Base-by-base conservation (phyloP, 441 rosid genomes). In the Iberis amara region DNA sequence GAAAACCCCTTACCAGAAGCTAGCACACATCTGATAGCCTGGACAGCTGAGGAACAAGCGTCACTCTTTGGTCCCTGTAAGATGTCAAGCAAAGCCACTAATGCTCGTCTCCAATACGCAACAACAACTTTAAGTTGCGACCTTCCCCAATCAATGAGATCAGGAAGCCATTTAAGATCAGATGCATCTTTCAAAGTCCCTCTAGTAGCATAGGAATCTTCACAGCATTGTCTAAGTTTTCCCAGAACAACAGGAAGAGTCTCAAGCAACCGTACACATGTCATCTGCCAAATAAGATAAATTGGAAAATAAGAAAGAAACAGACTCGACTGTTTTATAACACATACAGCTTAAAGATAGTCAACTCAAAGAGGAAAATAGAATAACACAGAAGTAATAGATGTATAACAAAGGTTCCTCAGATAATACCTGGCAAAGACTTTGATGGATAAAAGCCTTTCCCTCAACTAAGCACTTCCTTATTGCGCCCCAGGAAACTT, bases 261-360 rank as follows among this genome's bases (percentile, higher is more conserved):
- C 84, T 94, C 97, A 54, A 94, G 91, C 58, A 85, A 53, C 27
- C 99, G 94, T 14, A 94, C 86, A 72, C 94, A 94, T 67, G 95
- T 85, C 95, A 89, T 89, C 99, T 94, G 83, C 53, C 72, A 53
- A 61, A 57, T 39, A 55, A 61, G 53, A 55, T 57, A 23, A 32
- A 30, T 5, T 30, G 42, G 15, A 61, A 50, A 13, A n/a, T 44
- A 31, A 55, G 53, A 28, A 42, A 42, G 57, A 55, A 24, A 8
- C 14, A 28, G 48, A 37, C 52, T 18, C 43, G 27, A 14, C 45
- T 35, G 8, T 1, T 30, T 32, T 23, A 13, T 48, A 44, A 13
- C 44, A 50, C 8, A 42, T 28, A 61, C 23, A 36, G 58, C 41
- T 55, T 48, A 61, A 55, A 55, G 24, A 54, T 35, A 50, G 31